phyloP scores from a whole-genome alignment of 2,329 filamentous ascomycete species.

The Fusarium torulosum region DNA sequence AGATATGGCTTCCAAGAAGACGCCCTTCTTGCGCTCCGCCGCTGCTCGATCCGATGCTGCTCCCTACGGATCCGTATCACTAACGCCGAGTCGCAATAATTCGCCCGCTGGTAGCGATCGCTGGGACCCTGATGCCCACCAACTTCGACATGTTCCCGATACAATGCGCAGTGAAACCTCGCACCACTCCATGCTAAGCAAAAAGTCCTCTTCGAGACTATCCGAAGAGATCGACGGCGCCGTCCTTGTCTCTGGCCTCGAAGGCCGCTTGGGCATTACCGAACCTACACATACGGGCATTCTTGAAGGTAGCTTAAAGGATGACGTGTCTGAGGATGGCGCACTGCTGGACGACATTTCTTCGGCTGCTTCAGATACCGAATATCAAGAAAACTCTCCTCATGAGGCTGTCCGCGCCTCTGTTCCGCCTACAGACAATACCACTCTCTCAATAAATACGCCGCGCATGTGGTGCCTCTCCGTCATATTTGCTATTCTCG shows the following conservation, averaged over 20 bases:
- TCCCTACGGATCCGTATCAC: constrained; percentile 56
- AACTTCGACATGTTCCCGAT: constrained; percentile 53
- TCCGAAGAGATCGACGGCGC: constrained; percentile 66
- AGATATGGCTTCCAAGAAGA: constrained; percentile 55
- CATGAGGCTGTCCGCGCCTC: constrained; percentile 85
- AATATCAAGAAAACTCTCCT: constrained; percentile 76
- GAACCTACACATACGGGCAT: constrained; percentile 62
- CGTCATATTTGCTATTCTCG: constrained; percentile 82
- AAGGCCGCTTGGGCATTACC: constrained; percentile 65
- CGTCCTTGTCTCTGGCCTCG: constrained; percentile 65
- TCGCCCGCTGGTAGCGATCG: constrained; percentile 55
- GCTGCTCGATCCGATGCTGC: constrained; percentile 49
- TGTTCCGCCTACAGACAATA: constrained; percentile 81
- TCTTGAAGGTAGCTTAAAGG: constrained; percentile 58
- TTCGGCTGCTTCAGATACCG: constrained; percentile 60
- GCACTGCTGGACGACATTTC: constrained; percentile 55
- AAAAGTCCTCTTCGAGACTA: constrained; percentile 52
- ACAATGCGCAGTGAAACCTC: constrained; percentile 52
- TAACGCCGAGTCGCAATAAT: constrained; percentile 53
- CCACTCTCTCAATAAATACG: constrained; percentile 83
- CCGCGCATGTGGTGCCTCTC: constrained; percentile 89
- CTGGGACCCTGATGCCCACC: constrained; percentile 50
- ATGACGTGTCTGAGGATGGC: constrained; percentile 54
- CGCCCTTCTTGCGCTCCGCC: constrained; percentile 53
- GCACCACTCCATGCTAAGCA: constrained; percentile 50